A percentile compares a stretch with the other conserved stretches of the same genome.
Evolutionary conservation across 2,329 filamentous ascomycete genomes (phyloP).

Genomic region (Penicillium crustosum): DNA sequence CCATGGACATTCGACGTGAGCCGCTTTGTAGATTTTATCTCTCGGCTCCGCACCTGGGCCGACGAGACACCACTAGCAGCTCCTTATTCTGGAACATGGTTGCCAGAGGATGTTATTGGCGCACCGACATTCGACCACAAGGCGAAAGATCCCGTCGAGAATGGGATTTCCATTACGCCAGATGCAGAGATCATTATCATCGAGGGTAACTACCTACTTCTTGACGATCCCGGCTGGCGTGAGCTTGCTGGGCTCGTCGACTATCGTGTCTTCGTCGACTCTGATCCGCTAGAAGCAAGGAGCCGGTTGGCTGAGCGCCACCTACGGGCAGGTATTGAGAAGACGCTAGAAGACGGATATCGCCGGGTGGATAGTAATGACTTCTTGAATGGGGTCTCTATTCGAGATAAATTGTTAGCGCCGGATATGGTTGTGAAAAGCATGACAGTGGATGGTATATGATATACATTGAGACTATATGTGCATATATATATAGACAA

Average conservation of each 20-base stretch:
- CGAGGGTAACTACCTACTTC: constrained; percentile 28
- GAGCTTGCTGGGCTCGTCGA: constrained; percentile 40
- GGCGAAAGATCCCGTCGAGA: constrained; percentile 36
- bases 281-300: constrained; percentile 39
- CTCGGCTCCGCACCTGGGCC: constrained; percentile 26
- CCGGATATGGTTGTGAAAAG: constrained; percentile 33
- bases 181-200: constrained; percentile 23
- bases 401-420: constrained; percentile 27
- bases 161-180: constrained; percentile 28
- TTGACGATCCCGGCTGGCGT: constrained; percentile 33
- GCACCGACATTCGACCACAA: constrained; percentile 40
- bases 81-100: constrained; percentile 7
- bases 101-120: constrained; percentile 18
- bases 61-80: constrained; percentile 16
- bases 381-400: constrained; percentile 35
- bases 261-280: constrained; percentile 45
- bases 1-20: constrained; percentile 41
- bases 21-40: constrained; percentile 32
- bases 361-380: constrained; percentile 43
- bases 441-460: constrained; percentile 4
- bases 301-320: constrained; percentile 43
- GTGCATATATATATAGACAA: not conserved
- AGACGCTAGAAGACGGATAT: constrained; percentile 36
- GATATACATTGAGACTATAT: not conserved
- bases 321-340: constrained; percentile 44